Percentiles rank a stretch among this genome's conserved stretches.
These are phyloP conservation scores for Drosera capensis DNA, from an alignment of 148 eudicot genomes.

Conservation along the genomic window DNA sequence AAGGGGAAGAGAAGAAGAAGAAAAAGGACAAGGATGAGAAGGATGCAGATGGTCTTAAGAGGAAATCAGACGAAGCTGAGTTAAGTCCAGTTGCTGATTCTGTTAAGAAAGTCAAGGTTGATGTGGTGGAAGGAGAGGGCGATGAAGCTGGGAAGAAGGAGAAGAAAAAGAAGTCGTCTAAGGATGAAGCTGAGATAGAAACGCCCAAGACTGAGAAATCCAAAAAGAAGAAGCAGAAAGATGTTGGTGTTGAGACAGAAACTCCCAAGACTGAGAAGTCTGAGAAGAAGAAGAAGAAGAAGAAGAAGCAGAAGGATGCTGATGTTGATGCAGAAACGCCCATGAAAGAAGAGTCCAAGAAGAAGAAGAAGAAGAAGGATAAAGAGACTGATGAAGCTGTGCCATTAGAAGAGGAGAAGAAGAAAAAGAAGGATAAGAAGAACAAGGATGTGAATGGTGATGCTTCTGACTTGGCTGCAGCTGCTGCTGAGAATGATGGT, in stretches of 20 bases:
- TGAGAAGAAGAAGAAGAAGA: no score
- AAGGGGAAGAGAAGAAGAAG: slow-evolving; percentile 35
- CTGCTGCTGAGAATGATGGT: slow-evolving; percentile 11
- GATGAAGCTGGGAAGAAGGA: slow-evolving; percentile 19
- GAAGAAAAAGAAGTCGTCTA: no score
- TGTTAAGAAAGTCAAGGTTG: slow-evolving; percentile 43
- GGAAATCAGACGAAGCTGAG: slow-evolving; percentile 46
- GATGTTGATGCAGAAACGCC: slow-evolving; percentile 11
- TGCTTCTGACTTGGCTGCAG: not conserved
- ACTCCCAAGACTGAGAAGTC: no score
- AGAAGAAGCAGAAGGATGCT: slow-evolving; percentile 21
- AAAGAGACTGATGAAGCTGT: slow-evolving; percentile 17
- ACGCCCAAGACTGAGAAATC: no score
- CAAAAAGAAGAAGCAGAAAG: no score
- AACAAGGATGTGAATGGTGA: slow-evolving; percentile 14
- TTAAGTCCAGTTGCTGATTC: slow-evolving; percentile 24
- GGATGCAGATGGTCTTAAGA: slow-evolving; percentile 19
- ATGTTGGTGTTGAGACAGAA: no score
- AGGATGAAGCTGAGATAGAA: no score
- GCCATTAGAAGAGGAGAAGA: slow-evolving; percentile 32
- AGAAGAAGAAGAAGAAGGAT: slow-evolving; percentile 7
- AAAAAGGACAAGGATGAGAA: slow-evolving; percentile 15
- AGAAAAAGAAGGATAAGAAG: slow-evolving; percentile 44
- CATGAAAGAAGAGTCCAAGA: slow-evolving; percentile 20
- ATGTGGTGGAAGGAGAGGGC: slow-evolving; percentile 13